Conservation (phyloP, 2,329 filamentous ascomycete species). For the Fusarium phyllophilum region DNA sequence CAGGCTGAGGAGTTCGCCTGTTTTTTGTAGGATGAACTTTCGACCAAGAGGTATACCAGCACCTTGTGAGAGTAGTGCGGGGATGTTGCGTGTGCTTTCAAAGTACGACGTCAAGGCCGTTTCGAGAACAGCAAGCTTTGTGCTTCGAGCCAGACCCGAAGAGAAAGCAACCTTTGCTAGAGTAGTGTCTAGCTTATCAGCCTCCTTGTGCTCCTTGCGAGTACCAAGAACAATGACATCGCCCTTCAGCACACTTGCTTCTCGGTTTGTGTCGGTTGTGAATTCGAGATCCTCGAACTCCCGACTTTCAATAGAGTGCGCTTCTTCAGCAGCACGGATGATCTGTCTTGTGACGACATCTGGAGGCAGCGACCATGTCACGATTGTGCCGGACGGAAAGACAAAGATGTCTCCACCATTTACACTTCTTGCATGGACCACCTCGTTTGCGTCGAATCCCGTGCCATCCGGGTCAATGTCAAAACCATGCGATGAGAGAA, state of each 20-base stretch:
- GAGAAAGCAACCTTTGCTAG: constrained; percentile 97
- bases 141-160: constrained; percentile 89
- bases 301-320: constrained; percentile 73
- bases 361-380: constrained; percentile 88
- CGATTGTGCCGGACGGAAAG: constrained; percentile 93
- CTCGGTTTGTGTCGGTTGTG: constrained; percentile 75
- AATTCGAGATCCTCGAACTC: constrained; percentile 95
- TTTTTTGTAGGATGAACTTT: constrained; percentile 89
- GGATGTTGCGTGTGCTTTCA: constrained; percentile 84
- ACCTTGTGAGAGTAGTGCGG: constrained; percentile 77
- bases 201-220: constrained; percentile 61
- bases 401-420: constrained; percentile 90
- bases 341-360: constrained; percentile 79
- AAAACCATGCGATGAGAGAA: constrained; percentile 68
- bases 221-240: constrained; percentile 92
- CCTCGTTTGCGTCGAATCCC: constrained; percentile 69
- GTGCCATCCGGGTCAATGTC: constrained; percentile 69
- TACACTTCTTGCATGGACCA: constrained; percentile 69
- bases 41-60: constrained; percentile 60
- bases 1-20: constrained; percentile 88
- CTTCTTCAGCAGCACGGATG: constrained; percentile 77
- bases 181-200: constrained; percentile 66
- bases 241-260: constrained; percentile 81
- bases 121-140: constrained; percentile 93
- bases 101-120: constrained; percentile 85